These are phyloP conservation scores for Cladophialophora carrionii DNA, from an alignment of 2,329 filamentous ascomycete species.

Conservation along the genomic window DNA sequence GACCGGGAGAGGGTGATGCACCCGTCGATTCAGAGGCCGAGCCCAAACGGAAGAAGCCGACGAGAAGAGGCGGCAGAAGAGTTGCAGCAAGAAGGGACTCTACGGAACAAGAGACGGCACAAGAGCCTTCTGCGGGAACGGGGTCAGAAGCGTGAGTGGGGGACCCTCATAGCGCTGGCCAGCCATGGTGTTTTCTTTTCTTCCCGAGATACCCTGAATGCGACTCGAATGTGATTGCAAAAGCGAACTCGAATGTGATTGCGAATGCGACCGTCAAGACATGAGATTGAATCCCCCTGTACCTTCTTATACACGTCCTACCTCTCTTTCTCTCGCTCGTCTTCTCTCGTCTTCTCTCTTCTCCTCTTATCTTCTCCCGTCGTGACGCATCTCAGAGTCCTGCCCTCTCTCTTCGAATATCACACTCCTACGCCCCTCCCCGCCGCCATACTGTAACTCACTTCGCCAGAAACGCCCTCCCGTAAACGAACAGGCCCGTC, in stretches of 20 bases:
- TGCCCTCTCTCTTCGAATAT: too few species aligned
- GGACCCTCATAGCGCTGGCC: not conserved
- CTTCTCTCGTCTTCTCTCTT: not conserved
- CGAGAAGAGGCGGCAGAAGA: conserved; percentile 15
- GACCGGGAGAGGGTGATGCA: conserved; percentile 32
- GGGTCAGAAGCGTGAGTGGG: not conserved
- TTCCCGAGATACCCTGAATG: conserved; percentile 22
- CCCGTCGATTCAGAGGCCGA: conserved; percentile 23
- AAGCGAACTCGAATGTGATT: too few species aligned
- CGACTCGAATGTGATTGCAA: too few species aligned
- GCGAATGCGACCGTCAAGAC: not conserved
- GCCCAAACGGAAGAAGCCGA: conserved; percentile 22
- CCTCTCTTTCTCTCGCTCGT: conserved; percentile 6
- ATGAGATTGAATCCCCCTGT: conserved; percentile 7
- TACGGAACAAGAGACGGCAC: not conserved
- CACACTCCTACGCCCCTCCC: too few species aligned
- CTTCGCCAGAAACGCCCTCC: conserved; percentile 62
- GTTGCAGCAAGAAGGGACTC: conserved; percentile 3
- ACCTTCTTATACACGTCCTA: not conserved
- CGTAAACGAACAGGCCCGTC: conserved; percentile 79
- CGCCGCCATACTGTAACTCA: too few species aligned
- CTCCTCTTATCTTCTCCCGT: not conserved
- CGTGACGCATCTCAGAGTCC: too few species aligned
- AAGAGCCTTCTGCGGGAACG: not conserved
- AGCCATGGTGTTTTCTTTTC: not conserved